These are phyloP conservation scores for Chalciporus piperatus DNA, from an alignment of 768 basidiomycete species.

Conservation along the genomic window DNA sequence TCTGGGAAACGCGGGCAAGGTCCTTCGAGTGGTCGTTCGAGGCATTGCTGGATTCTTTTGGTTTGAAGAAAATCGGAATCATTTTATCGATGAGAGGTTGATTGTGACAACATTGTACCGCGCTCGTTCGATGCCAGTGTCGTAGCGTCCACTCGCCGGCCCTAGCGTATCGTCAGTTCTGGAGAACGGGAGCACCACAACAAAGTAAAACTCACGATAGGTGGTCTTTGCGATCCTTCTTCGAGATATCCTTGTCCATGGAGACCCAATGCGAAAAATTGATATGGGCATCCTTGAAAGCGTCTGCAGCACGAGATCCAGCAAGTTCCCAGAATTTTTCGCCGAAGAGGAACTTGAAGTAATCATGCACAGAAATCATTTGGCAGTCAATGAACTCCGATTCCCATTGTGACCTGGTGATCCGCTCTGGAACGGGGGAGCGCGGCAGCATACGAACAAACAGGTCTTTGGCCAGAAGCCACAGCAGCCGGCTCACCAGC, in stretches of 20 bases:
- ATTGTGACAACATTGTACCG: slow-evolving; percentile 8
- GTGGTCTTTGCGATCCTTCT: not conserved
- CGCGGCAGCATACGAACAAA: no score
- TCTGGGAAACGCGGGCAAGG: slow-evolving; percentile 1
- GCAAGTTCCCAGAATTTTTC: not conserved
- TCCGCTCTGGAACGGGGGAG: no score
- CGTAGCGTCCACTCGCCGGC: slow-evolving; percentile 6
- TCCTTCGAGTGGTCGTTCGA: not conserved
- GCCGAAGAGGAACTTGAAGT: slow-evolving; percentile 7
- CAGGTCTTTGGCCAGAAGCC: slow-evolving; percentile 1
- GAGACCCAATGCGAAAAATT: not conserved
- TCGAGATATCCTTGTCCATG: not conserved
- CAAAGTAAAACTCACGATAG: not conserved
- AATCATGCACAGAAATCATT: slow-evolving; percentile 2
- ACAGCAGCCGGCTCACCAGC: not conserved
- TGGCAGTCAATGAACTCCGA: slow-evolving; percentile 3
- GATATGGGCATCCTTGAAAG: not conserved
- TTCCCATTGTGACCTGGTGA: no score
- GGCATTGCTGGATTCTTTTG: not conserved
- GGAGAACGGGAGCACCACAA: no score
- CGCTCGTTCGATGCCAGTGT: slow-evolving; percentile 10
- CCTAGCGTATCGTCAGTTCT: not conserved
- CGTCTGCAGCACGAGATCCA: not conserved
- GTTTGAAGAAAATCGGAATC: slow-evolving; percentile 12
- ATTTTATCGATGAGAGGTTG: slow-evolving; percentile 11